These are phyloP conservation scores for Schizochytrium sp. DNA, from an alignment of 108 stramenopile genomes.

Conservation along the genomic window DNA sequence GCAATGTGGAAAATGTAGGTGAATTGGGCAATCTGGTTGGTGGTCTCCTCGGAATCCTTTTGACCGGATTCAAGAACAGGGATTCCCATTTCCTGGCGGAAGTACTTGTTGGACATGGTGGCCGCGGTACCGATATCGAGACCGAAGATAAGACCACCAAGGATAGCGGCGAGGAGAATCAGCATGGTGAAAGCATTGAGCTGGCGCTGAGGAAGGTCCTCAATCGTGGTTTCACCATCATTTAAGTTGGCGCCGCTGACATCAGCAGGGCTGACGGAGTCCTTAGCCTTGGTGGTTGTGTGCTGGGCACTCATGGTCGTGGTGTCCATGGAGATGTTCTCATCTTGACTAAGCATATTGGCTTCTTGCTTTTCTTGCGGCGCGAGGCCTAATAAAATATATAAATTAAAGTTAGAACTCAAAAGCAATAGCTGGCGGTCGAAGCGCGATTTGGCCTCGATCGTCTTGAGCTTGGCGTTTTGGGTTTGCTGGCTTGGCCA, in stretches of 20 bases:
- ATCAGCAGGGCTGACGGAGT: background rate
- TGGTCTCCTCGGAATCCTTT: slow-evolving; percentile 11
- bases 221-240: background rate
- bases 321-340: slow-evolving; percentile 22
- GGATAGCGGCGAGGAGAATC: background rate
- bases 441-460: too few relatives aligned
- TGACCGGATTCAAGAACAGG: slow-evolving; percentile 9
- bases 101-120: background rate
- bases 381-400: too few relatives aligned
- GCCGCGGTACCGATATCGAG: slow-evolving; percentile 43
- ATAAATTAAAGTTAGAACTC: too few relatives aligned
- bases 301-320: background rate
- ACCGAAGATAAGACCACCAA: slow-evolving; percentile 18
- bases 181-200: slow-evolving; percentile 25
- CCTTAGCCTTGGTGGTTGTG: background rate
- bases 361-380: background rate
- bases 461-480: too few relatives aligned
- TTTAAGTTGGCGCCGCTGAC: background rate
- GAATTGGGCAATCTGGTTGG: background rate
- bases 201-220: slow-evolving; percentile 14
- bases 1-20: slow-evolving; percentile 8
- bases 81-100: slow-evolving; percentile 35
- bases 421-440: too few relatives aligned
- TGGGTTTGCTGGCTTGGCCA: background rate
- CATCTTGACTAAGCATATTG: slow-evolving; percentile 14